Evolutionary conservation across 2,329 filamentous ascomycete species (phyloP), one percentile per base, ranked within the genome.

Genomic region (Monosporascus ibericus): DNA sequence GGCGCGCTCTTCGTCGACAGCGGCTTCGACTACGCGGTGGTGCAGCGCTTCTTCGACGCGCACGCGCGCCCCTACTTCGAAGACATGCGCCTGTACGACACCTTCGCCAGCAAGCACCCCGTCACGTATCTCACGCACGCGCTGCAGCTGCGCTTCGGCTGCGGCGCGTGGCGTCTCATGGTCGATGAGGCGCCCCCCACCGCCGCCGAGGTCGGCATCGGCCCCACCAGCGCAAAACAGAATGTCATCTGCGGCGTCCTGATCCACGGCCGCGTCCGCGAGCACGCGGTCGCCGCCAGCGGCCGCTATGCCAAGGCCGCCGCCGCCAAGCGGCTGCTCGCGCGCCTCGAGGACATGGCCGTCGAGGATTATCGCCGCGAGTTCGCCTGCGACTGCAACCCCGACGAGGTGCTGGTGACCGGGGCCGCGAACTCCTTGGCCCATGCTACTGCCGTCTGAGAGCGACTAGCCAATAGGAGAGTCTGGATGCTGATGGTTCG

Each of bases 1-100:
- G 94, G 91, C 1, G 92, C 92, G 20, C 78, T 96, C 22, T 97
- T 97, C 66, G 87, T 99, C 11, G 94, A 99, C 69, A 87, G 89
- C 0, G 75, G 79, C 46, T 97, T 92, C 70, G 74, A 94, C 64
- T 96, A 87, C 68, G 67, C 68, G 14, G 76, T 84, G 18, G 87
- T 97, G 1, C 82, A 87, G 56, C 65, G 66, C 0, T 97, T 99
- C 71, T 96, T 96, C 69, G 70, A 82, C n/a, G 66, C 63, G 15
- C 84, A 92, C 57, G 80, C 97, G 51, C 78, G 79, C 52, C 85
- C 84, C 3, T 96, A 85, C 71, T 97, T 97, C 66, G 75, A 80
- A 49, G 87, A 96, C 68, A 96, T 97, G 85, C 74, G 77, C 3
- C 78, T 94, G 39, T 96, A 96, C 68, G 91, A 97, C 67, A 82